Evolutionary conservation across 2,329 filamentous ascomycete genomes (phyloP), one percentile per base, ranked within the genome.

Genomic region (Nemania sp.): DNA sequence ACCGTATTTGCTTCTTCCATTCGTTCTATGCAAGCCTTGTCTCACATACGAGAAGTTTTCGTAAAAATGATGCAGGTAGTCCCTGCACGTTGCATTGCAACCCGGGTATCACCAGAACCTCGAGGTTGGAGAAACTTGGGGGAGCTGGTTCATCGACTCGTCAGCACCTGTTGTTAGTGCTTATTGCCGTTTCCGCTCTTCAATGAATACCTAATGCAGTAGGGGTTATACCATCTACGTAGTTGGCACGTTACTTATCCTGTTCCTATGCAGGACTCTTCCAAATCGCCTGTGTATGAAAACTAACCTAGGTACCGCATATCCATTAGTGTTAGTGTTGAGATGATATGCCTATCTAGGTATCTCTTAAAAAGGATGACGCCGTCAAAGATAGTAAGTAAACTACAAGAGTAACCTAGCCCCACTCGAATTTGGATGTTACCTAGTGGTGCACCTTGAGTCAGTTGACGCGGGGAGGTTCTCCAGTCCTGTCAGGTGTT

Each of bases 91-190:
- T 22, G 27, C 29, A 32, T 29, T 22, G n/a, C 27, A 8, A 55
- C 7, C n/a, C 35, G 13, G 15, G 41, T 45, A 45, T 29, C 24
- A 52, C 47, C 20, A 52, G 15, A 45, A 47, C 7, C 24, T 29
- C 8, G 15, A 45, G 55, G 47, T 22, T 22, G 26, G 15, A 29
- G 53, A 29, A 43, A 52, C n/a, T n/a, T 57, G 26, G 15, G n/a
- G 7, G 7, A 62, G 24, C 15, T 43, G 32, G 51, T 10, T 13
- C 18, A 49, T 43, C 45, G 38, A 57, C 8, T 18, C 5, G 43
- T 56, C 60, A 63, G 52, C 60, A 41, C 41, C 8, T 15, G 35
- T 11, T 15, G 35, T 64, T 64, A 59, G 62, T 58, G 55, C 62
- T 64, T 64, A 59, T 59, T 20, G 6, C 47, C 2, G 20, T 29